phyloP scores from a whole-genome alignment of 2,329 filamentous ascomycete genomes.

The Sporothrix brunneoviolacea region DNA sequence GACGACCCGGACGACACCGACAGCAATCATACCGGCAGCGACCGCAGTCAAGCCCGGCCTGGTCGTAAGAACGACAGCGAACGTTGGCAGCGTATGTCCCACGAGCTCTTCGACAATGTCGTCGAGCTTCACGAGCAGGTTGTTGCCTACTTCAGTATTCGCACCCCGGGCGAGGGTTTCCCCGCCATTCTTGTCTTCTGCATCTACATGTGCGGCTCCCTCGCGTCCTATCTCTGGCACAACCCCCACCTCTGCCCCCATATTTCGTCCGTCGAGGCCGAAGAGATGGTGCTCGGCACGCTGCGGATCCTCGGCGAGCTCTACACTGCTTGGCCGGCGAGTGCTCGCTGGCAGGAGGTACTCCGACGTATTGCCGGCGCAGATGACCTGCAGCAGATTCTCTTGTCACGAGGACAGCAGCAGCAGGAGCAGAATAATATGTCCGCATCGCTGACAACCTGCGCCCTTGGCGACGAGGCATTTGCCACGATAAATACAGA shows the following conservation, averaged over 20 bases:
- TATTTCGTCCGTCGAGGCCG: constrained; percentile 12
- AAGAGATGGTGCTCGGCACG: constrained; percentile 16
- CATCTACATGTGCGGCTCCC: constrained; percentile 33
- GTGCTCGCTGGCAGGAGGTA: constrained; percentile 20
- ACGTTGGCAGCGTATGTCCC: constrained; percentile 9
- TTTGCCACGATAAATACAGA: background rate
- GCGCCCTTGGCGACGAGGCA: background rate
- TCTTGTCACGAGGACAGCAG: background rate
- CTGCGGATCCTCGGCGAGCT: constrained; percentile 20
- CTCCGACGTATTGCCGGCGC: constrained; percentile 18
- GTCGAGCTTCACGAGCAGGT: constrained; percentile 31
- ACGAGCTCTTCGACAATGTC: constrained; percentile 30
- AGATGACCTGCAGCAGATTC: background rate
- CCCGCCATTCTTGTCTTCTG: constrained; percentile 34
- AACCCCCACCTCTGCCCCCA: constrained; percentile 16
- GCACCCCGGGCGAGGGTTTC: constrained; percentile 18
- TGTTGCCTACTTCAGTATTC: constrained; percentile 17
- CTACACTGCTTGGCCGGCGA: constrained; percentile 20
- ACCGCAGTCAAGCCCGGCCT: background rate
- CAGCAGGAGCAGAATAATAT: background rate
- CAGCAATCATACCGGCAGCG: constrained; percentile 23
- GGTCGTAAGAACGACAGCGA: background rate
- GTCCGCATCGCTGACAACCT: constrained; percentile 1
- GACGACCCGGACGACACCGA: constrained; percentile 22
- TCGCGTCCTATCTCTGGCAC: constrained; percentile 20